Evolutionary conservation across 1,284 basidiomycete species (phyloP), one percentile per base, ranked within the genome.

Genomic region (Austroboletus rostrupii): DNA sequence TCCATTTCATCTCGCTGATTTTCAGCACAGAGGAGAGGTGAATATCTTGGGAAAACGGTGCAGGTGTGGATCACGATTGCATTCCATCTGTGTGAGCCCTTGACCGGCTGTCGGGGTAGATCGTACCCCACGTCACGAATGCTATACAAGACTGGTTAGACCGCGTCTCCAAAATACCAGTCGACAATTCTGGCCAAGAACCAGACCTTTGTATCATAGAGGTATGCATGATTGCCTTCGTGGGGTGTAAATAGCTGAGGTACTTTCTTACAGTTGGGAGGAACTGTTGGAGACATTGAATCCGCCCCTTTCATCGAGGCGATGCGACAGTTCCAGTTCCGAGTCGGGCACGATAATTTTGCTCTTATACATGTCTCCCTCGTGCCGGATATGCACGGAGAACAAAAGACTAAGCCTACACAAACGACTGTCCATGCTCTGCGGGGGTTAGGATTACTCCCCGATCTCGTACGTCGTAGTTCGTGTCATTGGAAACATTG

Each of bases 81-180:
- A 9, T 48, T 43, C 28, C 28, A 31, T 28, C 10, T 14, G 16
- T n/a, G 19, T 36, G 21, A 41, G 39, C 20, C 32, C 38, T 26
- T 55, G 47, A 57, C 44, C 38, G 48, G 23, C 52, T 26, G 20
- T 23, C 32, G 33, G 32, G 45, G 20, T 73, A 98, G 85, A 97
- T 99, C 62, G 92, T 99, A 9, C 96, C 96, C 10, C 96, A 99
- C 69, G 77, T 99, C 48, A 98, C 96, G 42, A 94, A 90, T 66
- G 96, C 92, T 19, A 96, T 99, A 58, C 96, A 99, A 76, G 94
- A 99, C 67, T 99, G 97, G 96, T 93, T 99, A 57, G 88, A 97
- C 70, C 84, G 92, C 44, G 94, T 99, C 11, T 87, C 94, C 11
- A 90, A 90, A 70, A 83, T 93, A 28, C 95, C 96, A 2, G 93